These are phyloP conservation scores for Diplodia mutila DNA, from an alignment of 2,329 filamentous ascomycete species.

Conservation along the genomic window DNA sequence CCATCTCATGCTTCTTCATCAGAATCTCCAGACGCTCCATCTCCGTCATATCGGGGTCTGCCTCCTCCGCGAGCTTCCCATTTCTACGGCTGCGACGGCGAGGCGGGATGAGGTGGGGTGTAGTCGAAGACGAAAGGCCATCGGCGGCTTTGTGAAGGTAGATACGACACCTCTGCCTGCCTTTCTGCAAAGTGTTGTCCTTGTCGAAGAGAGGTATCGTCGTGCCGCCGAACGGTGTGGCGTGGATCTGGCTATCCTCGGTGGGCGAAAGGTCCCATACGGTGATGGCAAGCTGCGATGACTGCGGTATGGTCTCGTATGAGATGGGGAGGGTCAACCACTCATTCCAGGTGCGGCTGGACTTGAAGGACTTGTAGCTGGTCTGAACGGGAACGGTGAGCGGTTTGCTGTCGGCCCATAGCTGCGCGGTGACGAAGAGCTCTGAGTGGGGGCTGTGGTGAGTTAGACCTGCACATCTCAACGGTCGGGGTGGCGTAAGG, in stretches of 20 bases:
- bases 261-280: slow-evolving; percentile 91
- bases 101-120: slow-evolving; percentile 67
- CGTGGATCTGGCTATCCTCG: slow-evolving; percentile 73
- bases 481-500: neutral
- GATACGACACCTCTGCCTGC: slow-evolving; percentile 86
- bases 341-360: slow-evolving; percentile 81
- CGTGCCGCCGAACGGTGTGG: slow-evolving; percentile 90
- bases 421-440: slow-evolving; percentile 87
- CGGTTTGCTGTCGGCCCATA: slow-evolving; percentile 96
- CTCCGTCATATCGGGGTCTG: slow-evolving; percentile 76
- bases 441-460: slow-evolving; percentile 73
- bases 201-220: slow-evolving; percentile 90
- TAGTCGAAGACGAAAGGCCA: slow-evolving; percentile 77
- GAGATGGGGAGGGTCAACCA: slow-evolving; percentile 88
- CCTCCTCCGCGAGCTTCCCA: slow-evolving; percentile 52
- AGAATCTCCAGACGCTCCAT: slow-evolving; percentile 85
- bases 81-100: slow-evolving; percentile 57
- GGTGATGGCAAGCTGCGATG: slow-evolving; percentile 86
- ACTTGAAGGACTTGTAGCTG: slow-evolving; percentile 87
- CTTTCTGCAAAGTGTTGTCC: slow-evolving; percentile 88
- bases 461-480: neutral
- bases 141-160: slow-evolving; percentile 84
- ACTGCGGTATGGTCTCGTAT: slow-evolving; percentile 79
- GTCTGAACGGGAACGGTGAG: slow-evolving; percentile 91
- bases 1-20: slow-evolving; percentile 98